Base-by-base conservation (phyloP, 371 early-diverging fungal species). In the Actinomortierella wolfii region DNA sequence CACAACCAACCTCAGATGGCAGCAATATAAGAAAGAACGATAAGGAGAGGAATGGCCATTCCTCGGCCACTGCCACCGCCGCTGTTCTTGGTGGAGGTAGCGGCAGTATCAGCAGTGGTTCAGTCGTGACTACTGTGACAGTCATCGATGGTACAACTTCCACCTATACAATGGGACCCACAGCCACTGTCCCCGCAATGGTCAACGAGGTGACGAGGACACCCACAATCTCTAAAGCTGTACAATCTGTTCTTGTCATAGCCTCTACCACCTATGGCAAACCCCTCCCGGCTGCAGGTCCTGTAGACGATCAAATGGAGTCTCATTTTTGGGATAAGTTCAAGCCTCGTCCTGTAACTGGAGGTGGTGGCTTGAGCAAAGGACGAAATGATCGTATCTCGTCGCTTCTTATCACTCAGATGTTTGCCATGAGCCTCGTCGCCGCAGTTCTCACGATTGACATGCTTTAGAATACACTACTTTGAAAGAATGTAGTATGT, bases 281-380 rank as follows among this genome's bases (percentile, higher is more conserved):
- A 45, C 47, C 48, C 43, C 20, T 71, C 18, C 73, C 73, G 3
- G 73, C 73, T 2, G 73, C 66, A 15, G 66, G 56, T 18, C 66
- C 73, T 0, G 40, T 25, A 3, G 59, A 71, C 47, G 73, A 66
- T 24, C 49, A 45, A 14, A 60, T 70, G 23, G 51, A 60, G 23
- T 54, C 61, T 29, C 61, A 70, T 47, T 65, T 70, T 45, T 65
- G 71, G 71, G 65, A 71, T 21, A 60, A 54, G 55, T 60, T 57
- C 34, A 34, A 25, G 9, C 52, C 56, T 13, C 24, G 13, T 1
- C 28, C 57, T 2, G 52, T 11, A 4, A 34, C 11, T 11, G 34
- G 34, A 6, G 7, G 7, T 11, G 34, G 34, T 34, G n/a, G n/a
- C n/a, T n/a, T n/a, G n/a, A 34, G 34, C 34, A 34, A 11, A 34